Conservation (phyloP, 2,329 filamentous ascomycete species). For the Penicillium sp. region DNA sequence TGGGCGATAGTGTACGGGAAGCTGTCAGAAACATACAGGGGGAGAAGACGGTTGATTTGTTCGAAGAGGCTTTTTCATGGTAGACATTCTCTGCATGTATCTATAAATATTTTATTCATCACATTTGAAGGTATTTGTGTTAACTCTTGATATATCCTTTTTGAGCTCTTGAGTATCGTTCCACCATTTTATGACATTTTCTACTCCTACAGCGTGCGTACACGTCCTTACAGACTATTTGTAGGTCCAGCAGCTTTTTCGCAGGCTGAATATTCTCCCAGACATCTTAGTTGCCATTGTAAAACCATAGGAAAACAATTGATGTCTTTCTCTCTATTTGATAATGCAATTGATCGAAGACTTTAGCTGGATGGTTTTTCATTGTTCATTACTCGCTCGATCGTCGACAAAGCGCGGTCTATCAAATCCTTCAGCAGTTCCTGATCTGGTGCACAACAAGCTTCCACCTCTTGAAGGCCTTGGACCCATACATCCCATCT, state of each 20-base stretch:
- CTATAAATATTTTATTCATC: neutral
- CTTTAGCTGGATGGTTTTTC: neutral
- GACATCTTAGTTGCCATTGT: too few species aligned
- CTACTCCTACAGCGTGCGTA: too few species aligned
- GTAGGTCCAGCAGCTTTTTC: too few species aligned
- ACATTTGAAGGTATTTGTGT: neutral
- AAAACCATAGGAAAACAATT: neutral
- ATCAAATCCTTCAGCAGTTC: neutral
- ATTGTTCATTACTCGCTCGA: conserved; percentile 1
- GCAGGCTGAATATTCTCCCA: too few species aligned
- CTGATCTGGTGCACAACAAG: neutral
- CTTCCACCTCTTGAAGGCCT: neutral
- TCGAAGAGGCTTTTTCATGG: conserved; percentile 41
- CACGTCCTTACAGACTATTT: too few species aligned
- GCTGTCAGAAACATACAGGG: conserved; percentile 32
- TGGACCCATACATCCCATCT: conserved; percentile 4
- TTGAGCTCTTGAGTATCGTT: neutral
- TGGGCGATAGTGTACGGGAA: conserved; percentile 39
- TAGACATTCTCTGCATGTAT: conserved; percentile 12
- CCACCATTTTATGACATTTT: too few species aligned
- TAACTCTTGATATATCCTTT: neutral
- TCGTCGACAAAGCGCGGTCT: neutral
- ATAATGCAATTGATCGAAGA: too few species aligned
- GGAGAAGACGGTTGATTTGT: conserved; percentile 34
- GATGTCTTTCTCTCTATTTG: too few species aligned